Conservation (phyloP, 306 rosid genomes). For the Cicer judaicum region DNA sequence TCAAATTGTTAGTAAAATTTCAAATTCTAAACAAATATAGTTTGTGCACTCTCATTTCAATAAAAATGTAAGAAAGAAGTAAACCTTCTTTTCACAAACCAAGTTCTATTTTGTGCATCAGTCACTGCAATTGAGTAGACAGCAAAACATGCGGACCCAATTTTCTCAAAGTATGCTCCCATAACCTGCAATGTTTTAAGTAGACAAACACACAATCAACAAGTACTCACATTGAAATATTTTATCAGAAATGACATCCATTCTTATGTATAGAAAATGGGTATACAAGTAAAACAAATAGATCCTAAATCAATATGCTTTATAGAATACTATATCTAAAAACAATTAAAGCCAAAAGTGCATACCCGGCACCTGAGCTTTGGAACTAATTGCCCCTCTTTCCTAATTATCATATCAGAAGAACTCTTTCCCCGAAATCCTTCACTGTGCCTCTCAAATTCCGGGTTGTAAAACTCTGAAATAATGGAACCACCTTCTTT, state of each 20-base stretch:
- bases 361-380: constrained; percentile 95
- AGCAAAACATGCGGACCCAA: constrained; percentile 90
- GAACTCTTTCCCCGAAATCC: constrained; percentile 56
- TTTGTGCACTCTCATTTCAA: constrained; percentile 23
- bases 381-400: constrained; percentile 69
- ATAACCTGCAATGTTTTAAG: constrained; percentile 68
- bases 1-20: constrained; percentile 17
- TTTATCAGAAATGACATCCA: constrained; percentile 34
- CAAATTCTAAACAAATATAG: constrained; percentile 11
- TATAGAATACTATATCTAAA: constrained; percentile 25
- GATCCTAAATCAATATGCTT: constrained; percentile 13
- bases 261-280: constrained; percentile 18
- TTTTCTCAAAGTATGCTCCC: constrained; percentile 95
- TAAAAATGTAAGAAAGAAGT: constrained; percentile 40
- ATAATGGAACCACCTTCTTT: constrained; percentile 64
- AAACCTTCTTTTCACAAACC: constrained; percentile 97
- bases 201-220: constrained; percentile 41
- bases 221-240: constrained; percentile 5
- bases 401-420: constrained; percentile 63
- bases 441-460: constrained; percentile 59
- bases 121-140: constrained; percentile 93
- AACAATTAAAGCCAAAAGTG: constrained; percentile 37
- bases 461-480: constrained; percentile 75
- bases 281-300: neutral
- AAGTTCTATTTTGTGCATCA: constrained; percentile 81